Evolutionary conservation across 148 eudicot species (phyloP), one percentile per base, ranked within the genome.

Genomic region (Camellia sinensis): DNA sequence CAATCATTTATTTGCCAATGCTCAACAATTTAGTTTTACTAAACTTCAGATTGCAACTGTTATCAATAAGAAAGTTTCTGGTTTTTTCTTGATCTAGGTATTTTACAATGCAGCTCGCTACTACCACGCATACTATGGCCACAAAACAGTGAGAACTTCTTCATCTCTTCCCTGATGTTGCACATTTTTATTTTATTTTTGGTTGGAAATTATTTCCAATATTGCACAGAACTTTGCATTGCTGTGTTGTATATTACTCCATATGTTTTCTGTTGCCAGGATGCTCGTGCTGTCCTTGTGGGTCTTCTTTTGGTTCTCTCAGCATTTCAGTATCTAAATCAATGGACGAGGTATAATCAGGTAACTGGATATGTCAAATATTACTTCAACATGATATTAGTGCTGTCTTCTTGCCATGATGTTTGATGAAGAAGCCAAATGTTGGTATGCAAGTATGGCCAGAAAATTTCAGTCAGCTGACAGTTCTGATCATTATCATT

Each of bases 321-420:
- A 66, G 99, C 90, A 79, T 87, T 95, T 84, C 99, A 95, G 76
- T 95, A 93, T 86, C 87, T 95, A 41, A 95, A 95, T 80, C 99
- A 95, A 86, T 93, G 94, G 97, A 89, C 97, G 87, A 92, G 91
- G 92, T 95, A 95, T 91, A 90, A 89, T 44, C 99, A 95, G 99
- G 99, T 95, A 93, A 85, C 52, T 22, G 59, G 82, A 76, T 7
- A 74, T 56, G 65, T 81, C 68, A 43, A 71, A 72, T 67, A 63
- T 73, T 40, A 5, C 63, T 74, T 40, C 7, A 40, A 80, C 56
- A 52, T 65, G 48, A 52, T 17, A 44, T 10, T 52, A 11, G 52
- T 46, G 69, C 73, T 63, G 29, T 37, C 3, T 80, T 45, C 60
- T 19, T 74, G 21, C 12, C 22, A 12, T 14, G 40, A 19, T 66